These are phyloP conservation scores for Didymella glomerata DNA, from an alignment of 2,329 filamentous ascomycete species.

Conservation along the genomic window DNA sequence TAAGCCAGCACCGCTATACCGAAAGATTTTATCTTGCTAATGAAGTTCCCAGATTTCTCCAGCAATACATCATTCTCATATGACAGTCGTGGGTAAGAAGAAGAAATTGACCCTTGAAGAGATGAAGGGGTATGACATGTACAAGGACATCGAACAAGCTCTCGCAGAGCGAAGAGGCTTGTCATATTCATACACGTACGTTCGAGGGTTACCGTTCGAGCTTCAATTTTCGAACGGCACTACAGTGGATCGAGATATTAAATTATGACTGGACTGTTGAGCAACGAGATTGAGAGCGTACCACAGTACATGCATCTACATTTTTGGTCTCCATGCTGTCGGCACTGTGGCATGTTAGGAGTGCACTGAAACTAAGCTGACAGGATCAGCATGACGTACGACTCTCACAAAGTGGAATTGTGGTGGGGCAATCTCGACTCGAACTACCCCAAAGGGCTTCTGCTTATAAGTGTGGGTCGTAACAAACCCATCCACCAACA, in stretches of 20 bases:
- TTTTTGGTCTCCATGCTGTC: background rate
- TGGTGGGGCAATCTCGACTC: background rate
- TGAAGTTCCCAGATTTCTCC: slow-evolving; percentile 57
- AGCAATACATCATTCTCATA: slow-evolving; percentile 63
- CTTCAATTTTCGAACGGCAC: slow-evolving; percentile 3
- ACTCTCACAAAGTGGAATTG: background rate
- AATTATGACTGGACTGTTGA: background rate
- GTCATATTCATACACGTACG: background rate
- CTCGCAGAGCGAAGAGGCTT: slow-evolving; percentile 3
- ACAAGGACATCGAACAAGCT: slow-evolving; percentile 28
- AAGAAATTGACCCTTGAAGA: slow-evolving; percentile 72
- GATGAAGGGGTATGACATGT: slow-evolving; percentile 64
- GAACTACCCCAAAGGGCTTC: background rate
- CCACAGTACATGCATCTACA: background rate
- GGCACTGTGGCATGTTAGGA: background rate
- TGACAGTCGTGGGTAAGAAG: slow-evolving; percentile 69
- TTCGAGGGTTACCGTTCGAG: slow-evolving; percentile 4
- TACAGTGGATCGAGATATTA: background rate
- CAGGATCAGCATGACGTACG: background rate
- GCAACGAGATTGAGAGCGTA: background rate
- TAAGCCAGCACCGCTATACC: background rate
- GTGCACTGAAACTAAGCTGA: background rate
- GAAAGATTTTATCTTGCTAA: background rate
- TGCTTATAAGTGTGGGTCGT: background rate
- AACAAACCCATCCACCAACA: background rate